Percentiles rank a stretch among this genome's conserved stretches.
Conservation (phyloP, 306 rosid species). For the Hylodesmum podocarpum region DNA sequence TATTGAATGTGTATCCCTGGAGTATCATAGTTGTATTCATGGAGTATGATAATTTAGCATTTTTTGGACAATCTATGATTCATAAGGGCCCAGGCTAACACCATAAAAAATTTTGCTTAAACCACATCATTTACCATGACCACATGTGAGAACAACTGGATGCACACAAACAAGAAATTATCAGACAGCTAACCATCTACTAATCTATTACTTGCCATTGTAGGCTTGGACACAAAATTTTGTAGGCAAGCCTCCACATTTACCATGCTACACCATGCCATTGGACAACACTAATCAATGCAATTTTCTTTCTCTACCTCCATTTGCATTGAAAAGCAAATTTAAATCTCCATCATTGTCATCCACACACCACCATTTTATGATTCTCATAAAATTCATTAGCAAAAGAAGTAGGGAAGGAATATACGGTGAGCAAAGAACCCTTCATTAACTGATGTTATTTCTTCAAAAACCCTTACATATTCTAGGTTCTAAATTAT, state of each 20-base stretch:
- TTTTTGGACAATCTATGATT: not conserved
- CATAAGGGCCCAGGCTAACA: not conserved
- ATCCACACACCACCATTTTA: not conserved
- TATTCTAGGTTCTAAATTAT: not conserved
- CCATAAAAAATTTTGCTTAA: not conserved
- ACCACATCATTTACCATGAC: not conserved
- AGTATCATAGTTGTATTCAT: too few relatives aligned
- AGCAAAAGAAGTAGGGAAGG: not conserved
- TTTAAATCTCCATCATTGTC: not conserved
- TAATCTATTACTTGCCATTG: not conserved
- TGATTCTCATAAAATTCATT: not conserved
- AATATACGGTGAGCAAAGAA: not conserved
- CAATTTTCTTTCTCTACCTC: not conserved
- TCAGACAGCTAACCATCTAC: not conserved
- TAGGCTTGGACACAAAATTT: not conserved
- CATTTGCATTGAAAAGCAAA: constrained; percentile 16
- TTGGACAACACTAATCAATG: not conserved
- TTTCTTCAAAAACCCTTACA: not conserved
- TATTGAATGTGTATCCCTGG: too few relatives aligned
- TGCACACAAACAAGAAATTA: not conserved
- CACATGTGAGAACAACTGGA: not conserved
- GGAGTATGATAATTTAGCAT: too few relatives aligned
- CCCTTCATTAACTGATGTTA: not conserved
- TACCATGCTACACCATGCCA: not conserved
- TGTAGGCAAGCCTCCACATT: not conserved